Evolutionary conservation across 2,329 filamentous ascomycete species (phyloP).

Genomic region (Fusarium neocosmosporiellum): DNA sequence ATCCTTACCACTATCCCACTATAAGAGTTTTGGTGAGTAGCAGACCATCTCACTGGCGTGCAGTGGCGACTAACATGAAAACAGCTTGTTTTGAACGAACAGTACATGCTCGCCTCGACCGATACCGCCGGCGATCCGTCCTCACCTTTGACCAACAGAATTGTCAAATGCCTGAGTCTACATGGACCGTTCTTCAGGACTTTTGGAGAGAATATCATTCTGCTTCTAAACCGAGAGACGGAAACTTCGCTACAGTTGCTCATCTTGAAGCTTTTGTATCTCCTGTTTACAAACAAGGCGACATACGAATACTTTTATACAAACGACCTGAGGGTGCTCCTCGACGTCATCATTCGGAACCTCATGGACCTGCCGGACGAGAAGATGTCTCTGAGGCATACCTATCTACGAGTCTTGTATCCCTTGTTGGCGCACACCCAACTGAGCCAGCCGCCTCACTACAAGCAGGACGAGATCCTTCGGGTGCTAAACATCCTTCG

Average conservation of each 20-base stretch:
- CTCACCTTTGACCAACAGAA: slow-evolving; percentile 82
- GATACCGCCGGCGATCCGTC: slow-evolving; percentile 55
- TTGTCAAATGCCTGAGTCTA: slow-evolving; percentile 89
- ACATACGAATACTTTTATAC: slow-evolving; percentile 99
- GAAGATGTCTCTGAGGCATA: slow-evolving; percentile 81
- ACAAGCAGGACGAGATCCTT: slow-evolving; percentile 88
- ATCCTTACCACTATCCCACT: slow-evolving; percentile 95
- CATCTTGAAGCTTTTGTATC: slow-evolving; percentile 95
- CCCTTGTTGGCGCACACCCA: slow-evolving; percentile 93
- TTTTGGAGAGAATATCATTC: slow-evolving; percentile 97
- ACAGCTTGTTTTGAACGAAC: slow-evolving; percentile 94
- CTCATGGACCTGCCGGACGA: slow-evolving; percentile 95
- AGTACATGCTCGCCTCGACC: slow-evolving; percentile 88
- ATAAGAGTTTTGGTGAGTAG: slow-evolving; percentile 86
- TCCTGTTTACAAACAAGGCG: slow-evolving; percentile 90
- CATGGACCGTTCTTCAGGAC: slow-evolving; percentile 87
- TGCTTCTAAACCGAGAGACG: slow-evolving; percentile 92
- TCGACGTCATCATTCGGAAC: slow-evolving; percentile 97
- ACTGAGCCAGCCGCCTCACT: slow-evolving; percentile 85
- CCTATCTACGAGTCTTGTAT: slow-evolving; percentile 92
- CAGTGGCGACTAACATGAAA: slow-evolving; percentile 26
- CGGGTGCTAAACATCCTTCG: slow-evolving; percentile 78
- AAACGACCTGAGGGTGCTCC: slow-evolving; percentile 91
- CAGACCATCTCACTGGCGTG: not conserved
- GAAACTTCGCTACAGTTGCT: slow-evolving; percentile 94